Percentiles rank a stretch among this genome's conserved stretches.
Evolutionary conservation across 164 flowering plant species (phyloP).

Genomic region (Protea cynaroides): DNA sequence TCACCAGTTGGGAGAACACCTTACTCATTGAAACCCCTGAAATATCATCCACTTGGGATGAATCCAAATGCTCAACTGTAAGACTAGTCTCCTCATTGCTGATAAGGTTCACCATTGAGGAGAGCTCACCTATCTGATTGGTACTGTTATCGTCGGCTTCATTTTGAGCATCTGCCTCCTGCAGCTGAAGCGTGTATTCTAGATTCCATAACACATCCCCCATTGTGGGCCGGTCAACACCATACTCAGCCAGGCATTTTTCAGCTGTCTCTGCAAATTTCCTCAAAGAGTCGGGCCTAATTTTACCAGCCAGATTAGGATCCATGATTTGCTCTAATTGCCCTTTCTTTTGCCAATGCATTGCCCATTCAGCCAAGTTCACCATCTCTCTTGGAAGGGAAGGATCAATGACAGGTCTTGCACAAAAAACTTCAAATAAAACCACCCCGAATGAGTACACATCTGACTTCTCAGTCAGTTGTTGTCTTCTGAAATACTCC

Average conservation of each 20-base stretch:
- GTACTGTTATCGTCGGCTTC: constrained; percentile 71
- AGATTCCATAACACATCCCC: constrained; percentile 86
- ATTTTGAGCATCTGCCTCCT: constrained; percentile 42
- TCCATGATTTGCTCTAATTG: constrained; percentile 64
- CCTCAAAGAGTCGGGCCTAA: constrained; percentile 57
- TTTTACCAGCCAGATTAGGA: constrained; percentile 42
- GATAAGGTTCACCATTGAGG: constrained; percentile 42
- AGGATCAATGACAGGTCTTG: constrained; percentile 76
- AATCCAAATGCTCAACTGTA: constrained; percentile 27
- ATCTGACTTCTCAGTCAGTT: constrained; percentile 79
- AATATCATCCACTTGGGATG: constrained; percentile 37
- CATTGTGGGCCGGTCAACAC: constrained; percentile 76
- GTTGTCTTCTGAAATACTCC: constrained; percentile 77
- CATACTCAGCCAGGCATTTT: constrained; percentile 77
- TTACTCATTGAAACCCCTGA: constrained; percentile 60
- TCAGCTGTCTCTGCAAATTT: constrained; percentile 81
- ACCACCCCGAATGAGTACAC: constrained; percentile 91
- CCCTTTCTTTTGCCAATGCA: constrained; percentile 69
- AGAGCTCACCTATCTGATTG: constrained; percentile 46
- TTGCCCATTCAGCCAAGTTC: constrained; percentile 79
- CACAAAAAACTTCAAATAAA: constrained; percentile 71
- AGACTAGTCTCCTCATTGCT: constrained; percentile 17
- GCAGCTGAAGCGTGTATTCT: constrained; percentile 73
- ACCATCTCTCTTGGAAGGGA: constrained; percentile 70
- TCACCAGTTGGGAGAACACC: constrained; percentile 77